A percentile compares a stretch with the other conserved stretches of the same genome.
phyloP scores from a whole-genome alignment of 2,329 filamentous ascomycete genomes.

The Alternaria sp. region DNA sequence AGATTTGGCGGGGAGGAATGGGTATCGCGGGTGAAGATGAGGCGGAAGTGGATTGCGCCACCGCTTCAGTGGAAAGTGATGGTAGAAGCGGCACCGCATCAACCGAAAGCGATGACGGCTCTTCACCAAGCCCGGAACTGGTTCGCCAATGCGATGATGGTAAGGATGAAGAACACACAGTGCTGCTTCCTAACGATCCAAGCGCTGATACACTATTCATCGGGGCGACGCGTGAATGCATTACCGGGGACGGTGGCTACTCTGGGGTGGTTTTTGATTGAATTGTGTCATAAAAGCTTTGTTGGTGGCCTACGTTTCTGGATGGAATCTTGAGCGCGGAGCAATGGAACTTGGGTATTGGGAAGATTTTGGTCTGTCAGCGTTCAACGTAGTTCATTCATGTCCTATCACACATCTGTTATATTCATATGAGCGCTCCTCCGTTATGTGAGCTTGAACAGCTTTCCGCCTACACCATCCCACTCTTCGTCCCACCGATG shows the following conservation, averaged over 20 bases:
- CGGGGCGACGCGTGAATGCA: background rate
- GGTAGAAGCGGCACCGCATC: background rate
- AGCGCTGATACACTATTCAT: background rate
- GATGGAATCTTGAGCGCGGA: background rate
- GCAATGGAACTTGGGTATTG: background rate
- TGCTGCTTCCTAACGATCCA: background rate
- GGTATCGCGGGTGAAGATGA: too few relatives aligned
- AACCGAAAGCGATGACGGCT: background rate
- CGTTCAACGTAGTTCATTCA: background rate
- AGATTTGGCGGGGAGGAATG: background rate
- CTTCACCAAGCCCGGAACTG: background rate
- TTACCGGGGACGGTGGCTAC: background rate
- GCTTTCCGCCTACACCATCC: slow-evolving; percentile 77
- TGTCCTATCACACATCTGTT: background rate
- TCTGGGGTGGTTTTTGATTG: background rate
- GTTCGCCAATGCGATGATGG: background rate
- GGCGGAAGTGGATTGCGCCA: too few relatives aligned
- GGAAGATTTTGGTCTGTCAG: background rate
- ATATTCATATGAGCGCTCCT: too few relatives aligned
- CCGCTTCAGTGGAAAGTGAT: background rate
- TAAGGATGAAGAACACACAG: background rate
- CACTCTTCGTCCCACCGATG: slow-evolving; percentile 92
- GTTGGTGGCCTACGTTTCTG: background rate
- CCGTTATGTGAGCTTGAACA: slow-evolving; percentile 56
- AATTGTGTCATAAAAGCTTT: background rate